Base-by-base conservation (phyloP, 2,329 filamentous ascomycete species). In the Claviceps maximensis region DNA sequence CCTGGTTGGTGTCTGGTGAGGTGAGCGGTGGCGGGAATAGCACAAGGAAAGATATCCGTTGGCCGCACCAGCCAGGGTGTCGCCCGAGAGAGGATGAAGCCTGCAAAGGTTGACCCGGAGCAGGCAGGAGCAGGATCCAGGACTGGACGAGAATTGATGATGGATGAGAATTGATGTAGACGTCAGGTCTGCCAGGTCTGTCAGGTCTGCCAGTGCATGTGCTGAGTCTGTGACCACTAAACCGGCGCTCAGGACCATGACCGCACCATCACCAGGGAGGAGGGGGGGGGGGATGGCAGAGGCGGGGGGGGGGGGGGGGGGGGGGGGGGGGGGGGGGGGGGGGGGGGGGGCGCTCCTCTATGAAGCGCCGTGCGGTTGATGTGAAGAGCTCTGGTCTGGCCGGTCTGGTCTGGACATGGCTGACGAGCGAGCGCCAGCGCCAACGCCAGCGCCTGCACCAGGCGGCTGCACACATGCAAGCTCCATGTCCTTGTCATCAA, bases 21-120 rank as follows among this genome's bases (percentile, higher is more conserved):
- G 38, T 41, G 33, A 3, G 54, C 52, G 55, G 57, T 40, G 31
- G 45, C 31, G 47, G 53, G 38, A 47, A 36, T 31, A 19, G 44
- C 47, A 45, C 15, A 27, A 29, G 44, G 31, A 45, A 15, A 29
- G 23, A 33, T 38, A 36, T 17, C 44, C 17, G 15, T 9, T 42
- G n/a, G 40, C n/a, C n/a, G 40, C 40, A 21, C 40, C 40, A 42
- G 40, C 40, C 36, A 38, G 31, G 31, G 31, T 8, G 31, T 17
- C 4, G 33, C 33, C 33, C 33, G 33, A 17, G 15, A 38, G 36
- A 38, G 36, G 36, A 38, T 38, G 36, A 38, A 38, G 36, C 36
- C 36, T 38, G 36, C 36, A 17, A 38, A 38, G 36, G n/a, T 38
- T 38, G 36, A 38, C 36, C 36, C 36, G 36, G 36, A 17, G 36